Conservation (phyloP, 1,284 basidiomycete species). For the Puccinia triticina region DNA sequence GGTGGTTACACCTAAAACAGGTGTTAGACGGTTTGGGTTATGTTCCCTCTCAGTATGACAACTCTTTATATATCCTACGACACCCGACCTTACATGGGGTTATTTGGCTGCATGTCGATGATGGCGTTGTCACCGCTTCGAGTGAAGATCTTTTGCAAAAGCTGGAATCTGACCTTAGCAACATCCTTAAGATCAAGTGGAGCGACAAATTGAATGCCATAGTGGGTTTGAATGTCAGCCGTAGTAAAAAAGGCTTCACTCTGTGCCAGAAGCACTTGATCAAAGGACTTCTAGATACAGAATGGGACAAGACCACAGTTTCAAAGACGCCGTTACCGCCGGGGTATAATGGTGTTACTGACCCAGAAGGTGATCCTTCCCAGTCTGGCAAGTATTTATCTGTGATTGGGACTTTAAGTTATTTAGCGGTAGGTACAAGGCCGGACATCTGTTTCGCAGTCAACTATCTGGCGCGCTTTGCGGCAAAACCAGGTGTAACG, state of each 20-base stretch:
- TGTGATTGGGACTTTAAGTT: too few relatives aligned
- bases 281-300: not conserved
- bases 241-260: not conserved
- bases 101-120: conserved; percentile 35
- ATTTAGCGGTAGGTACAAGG: too few relatives aligned
- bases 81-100: not conserved
- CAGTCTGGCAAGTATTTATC: too few relatives aligned
- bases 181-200: conserved; percentile 5
- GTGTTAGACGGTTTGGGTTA: not conserved
- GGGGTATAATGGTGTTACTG: not conserved
- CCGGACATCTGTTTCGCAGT: too few relatives aligned
- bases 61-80: not conserved
- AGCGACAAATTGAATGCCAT: not conserved
- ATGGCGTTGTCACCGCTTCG: not conserved
- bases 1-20: conserved; percentile 24
- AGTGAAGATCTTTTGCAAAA: not conserved
- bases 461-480: not conserved
- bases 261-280: not conserved
- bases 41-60: not conserved
- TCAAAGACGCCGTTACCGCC: not conserved
- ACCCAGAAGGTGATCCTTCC: not conserved
- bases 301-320: not conserved
- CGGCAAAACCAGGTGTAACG: not conserved
- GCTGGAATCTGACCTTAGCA: not conserved
- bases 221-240: not conserved